phyloP scores from a whole-genome alignment of 2,329 filamentous ascomycete genomes.

The Aspergillus felis region DNA sequence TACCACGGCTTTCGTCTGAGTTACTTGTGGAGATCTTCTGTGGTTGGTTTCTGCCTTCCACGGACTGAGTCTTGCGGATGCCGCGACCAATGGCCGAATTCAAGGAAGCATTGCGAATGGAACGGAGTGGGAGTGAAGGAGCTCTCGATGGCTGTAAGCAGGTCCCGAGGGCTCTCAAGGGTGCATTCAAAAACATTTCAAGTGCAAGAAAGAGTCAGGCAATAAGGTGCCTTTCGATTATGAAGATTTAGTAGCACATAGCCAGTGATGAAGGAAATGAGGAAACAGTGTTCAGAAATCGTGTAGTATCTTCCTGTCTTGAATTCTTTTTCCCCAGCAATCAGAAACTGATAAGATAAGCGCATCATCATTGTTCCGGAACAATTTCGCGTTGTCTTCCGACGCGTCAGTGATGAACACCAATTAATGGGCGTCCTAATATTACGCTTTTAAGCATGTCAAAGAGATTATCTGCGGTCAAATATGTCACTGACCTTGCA shows the following conservation, averaged over 20 bases:
- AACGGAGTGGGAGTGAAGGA: slow-evolving; percentile 9
- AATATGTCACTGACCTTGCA: background rate
- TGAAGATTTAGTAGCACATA: background rate
- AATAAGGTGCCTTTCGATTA: background rate
- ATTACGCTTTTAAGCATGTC: background rate
- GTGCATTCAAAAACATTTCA: slow-evolving; percentile 7
- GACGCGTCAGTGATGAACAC: background rate
- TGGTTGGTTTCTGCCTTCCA: slow-evolving; percentile 1
- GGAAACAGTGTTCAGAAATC: background rate
- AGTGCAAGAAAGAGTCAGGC: background rate
- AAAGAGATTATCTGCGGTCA: background rate
- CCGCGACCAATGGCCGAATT: slow-evolving; percentile 67
- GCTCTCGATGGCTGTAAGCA: slow-evolving; percentile 13
- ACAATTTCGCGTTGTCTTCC: background rate
- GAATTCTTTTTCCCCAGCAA: background rate
- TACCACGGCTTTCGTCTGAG: background rate
- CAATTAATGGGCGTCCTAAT: background rate
- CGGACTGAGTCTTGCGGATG: slow-evolving; percentile 47
- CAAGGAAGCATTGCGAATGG: slow-evolving; percentile 52
- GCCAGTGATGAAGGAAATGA: background rate
- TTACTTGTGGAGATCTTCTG: background rate
- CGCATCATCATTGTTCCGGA: slow-evolving; percentile 10
- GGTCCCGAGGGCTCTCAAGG: slow-evolving; percentile 6
- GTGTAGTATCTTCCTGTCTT: background rate
- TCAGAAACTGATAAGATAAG: slow-evolving; percentile 19